phyloP scores from a whole-genome alignment of 495 filamentous ascomycete species.

The Tuber microsphaerosporum region DNA sequence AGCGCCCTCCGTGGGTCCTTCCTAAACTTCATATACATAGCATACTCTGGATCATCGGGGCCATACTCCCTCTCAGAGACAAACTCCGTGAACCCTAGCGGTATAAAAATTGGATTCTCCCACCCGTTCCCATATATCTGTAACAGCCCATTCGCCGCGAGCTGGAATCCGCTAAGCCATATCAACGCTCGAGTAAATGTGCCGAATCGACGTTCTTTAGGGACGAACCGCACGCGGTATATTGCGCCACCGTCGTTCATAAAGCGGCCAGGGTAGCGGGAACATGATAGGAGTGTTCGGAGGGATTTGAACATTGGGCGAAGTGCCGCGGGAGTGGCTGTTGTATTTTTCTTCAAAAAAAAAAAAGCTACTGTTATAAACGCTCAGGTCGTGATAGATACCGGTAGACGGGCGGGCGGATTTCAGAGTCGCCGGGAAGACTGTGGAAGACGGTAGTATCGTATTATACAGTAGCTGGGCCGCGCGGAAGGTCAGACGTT shows the following conservation, averaged over 20 bases:
- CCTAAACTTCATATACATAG: slow-evolving; percentile 26
- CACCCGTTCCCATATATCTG: slow-evolving; percentile 22
- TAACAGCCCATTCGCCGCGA: slow-evolving; percentile 19
- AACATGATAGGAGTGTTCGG: slow-evolving; percentile 32
- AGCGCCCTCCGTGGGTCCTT: slow-evolving; percentile 18
- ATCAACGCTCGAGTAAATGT: slow-evolving; percentile 19
- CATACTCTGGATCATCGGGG: slow-evolving; percentile 24
- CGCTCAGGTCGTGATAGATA: not conserved
- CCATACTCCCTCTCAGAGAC: slow-evolving; percentile 20
- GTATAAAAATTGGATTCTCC: slow-evolving; percentile 38
- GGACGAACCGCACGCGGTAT: slow-evolving; percentile 37
- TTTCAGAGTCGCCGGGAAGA: not conserved
- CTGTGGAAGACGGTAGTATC: not conserved
- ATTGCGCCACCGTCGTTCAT: slow-evolving; percentile 21
- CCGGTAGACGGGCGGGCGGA: not conserved
- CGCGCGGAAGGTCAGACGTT: not conserved
- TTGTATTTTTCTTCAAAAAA: not conserved
- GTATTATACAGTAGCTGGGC: not conserved
- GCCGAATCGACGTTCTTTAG: slow-evolving; percentile 22
- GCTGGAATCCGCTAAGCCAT: slow-evolving; percentile 23
- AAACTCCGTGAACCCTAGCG: slow-evolving; percentile 25
- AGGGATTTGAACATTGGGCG: slow-evolving; percentile 33
- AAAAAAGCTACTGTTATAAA: not conserved
- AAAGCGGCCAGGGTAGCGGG: slow-evolving; percentile 28
- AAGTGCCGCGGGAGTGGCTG: slow-evolving; percentile 14